phyloP scores from a whole-genome alignment of 176 grass and related monocot species.

The Areca catechu region DNA sequence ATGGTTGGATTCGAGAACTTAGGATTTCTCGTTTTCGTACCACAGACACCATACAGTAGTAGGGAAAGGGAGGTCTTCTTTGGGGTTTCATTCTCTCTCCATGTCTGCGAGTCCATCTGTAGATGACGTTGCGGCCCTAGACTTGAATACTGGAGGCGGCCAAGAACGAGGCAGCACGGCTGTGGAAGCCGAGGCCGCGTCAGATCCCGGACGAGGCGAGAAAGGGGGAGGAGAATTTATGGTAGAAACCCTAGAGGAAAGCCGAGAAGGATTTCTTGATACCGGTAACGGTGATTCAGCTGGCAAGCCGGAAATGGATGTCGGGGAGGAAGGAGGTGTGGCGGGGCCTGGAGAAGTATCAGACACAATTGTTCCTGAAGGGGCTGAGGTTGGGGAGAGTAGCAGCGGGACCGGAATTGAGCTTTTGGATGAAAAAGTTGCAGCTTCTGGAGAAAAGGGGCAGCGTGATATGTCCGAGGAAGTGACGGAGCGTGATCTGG shows the following conservation, averaged over 20 bases:
- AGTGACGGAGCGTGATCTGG: neutral
- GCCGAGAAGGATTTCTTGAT: neutral
- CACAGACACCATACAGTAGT: too few species aligned
- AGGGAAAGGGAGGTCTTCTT: too few species aligned
- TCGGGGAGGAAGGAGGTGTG: too few species aligned
- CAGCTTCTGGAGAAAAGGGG: neutral
- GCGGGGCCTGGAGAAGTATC: too few species aligned
- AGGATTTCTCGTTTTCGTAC: too few species aligned
- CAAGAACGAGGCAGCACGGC: conserved; percentile 7
- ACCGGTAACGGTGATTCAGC: neutral
- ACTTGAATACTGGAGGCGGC: neutral
- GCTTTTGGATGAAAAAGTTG: neutral
- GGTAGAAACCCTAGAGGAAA: neutral
- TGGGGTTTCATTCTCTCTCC: neutral
- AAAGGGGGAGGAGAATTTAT: neutral
- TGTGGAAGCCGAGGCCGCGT: neutral
- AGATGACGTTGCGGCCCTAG: neutral
- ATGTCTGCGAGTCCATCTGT: neutral
- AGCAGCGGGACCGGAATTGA: neutral
- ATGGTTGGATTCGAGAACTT: too few species aligned
- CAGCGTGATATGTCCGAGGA: too few species aligned
- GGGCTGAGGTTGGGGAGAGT: neutral
- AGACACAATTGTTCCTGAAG: too few species aligned
- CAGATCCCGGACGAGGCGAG: neutral
- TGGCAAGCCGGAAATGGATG: neutral